Percentiles rank a stretch among this genome's conserved stretches.
Evolutionary conservation across 2,329 filamentous ascomycete species (phyloP).

Genomic region (Thermoascus crustaceus): DNA sequence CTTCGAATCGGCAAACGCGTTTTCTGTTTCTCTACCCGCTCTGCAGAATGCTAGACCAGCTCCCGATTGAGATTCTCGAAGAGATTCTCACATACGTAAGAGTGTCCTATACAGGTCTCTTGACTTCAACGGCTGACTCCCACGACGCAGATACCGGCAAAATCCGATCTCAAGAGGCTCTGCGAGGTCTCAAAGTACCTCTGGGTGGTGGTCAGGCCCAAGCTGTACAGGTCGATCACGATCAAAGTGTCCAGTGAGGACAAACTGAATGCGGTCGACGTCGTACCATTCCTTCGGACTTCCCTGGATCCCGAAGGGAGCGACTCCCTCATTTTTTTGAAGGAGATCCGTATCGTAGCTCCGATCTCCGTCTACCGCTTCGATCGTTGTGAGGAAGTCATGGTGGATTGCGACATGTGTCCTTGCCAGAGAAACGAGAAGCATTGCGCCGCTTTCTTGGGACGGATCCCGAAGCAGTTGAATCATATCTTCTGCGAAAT

Average conservation of each 20-base stretch:
- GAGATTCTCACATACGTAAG: not conserved
- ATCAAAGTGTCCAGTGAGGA: too few species aligned
- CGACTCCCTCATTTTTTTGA: not conserved
- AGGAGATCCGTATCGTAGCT: not conserved
- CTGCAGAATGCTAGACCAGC: not conserved
- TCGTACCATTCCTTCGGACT: not conserved
- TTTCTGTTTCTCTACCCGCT: too few species aligned
- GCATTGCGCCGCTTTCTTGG: too few species aligned
- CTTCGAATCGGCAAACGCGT: too few species aligned
- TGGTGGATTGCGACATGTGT: not conserved
- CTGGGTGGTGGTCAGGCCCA: too few species aligned
- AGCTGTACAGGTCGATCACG: too few species aligned
- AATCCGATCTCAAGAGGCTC: too few species aligned
- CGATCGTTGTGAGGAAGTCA: not conserved
- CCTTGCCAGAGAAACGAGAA: too few species aligned
- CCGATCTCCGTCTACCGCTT: not conserved
- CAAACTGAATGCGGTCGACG: not conserved
- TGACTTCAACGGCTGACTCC: too few species aligned
- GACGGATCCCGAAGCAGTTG: not conserved
- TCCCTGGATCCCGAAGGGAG: too few species aligned
- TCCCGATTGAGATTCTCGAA: constrained; percentile 1
- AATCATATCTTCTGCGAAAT: not conserved
- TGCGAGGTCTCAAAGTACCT: too few species aligned
- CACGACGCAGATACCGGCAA: too few species aligned
- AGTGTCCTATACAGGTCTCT: not conserved